Evolutionary conservation across 2,329 filamentous ascomycete species (phyloP).

Genomic region (Neopestalotiopsis sp.): DNA sequence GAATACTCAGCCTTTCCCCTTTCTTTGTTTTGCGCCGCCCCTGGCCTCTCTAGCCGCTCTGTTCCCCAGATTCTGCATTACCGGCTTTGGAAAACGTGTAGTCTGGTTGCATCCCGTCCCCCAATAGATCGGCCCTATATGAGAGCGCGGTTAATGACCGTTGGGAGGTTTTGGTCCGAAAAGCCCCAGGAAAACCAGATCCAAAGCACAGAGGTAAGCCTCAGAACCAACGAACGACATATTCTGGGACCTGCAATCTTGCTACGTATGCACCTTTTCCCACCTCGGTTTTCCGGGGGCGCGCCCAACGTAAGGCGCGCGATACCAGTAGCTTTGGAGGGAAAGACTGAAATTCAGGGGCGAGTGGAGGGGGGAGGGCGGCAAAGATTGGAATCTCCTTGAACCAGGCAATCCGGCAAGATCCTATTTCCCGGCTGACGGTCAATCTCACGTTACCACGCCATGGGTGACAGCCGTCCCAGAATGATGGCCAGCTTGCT

Average conservation of each 20-base stretch:
- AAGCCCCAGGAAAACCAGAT: not conserved
- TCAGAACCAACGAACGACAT: not conserved
- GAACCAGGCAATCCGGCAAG: not conserved
- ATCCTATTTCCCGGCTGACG: not conserved
- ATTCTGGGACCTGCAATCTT: not conserved
- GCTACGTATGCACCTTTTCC: not conserved
- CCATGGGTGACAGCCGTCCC: not conserved
- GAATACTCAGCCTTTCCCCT: not conserved
- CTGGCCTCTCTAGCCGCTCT: not conserved
- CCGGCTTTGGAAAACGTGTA: not conserved
- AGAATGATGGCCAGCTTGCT: not conserved
- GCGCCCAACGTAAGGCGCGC: not conserved
- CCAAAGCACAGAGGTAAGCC: not conserved
- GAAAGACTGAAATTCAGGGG: not conserved
- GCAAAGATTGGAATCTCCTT: not conserved
- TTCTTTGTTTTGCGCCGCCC: not conserved
- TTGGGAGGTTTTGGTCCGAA: not conserved
- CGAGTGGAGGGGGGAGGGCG: not conserved
- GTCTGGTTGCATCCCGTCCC: not conserved
- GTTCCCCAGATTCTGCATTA: not conserved
- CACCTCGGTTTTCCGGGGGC: not conserved
- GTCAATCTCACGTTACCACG: not conserved
- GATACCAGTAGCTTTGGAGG: not conserved
- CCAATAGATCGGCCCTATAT: not conserved
- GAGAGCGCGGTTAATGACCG: not conserved